Evolutionary conservation across 2,329 filamentous ascomycete species (phyloP).

Genomic region (Drechslerella stenobrocha): DNA sequence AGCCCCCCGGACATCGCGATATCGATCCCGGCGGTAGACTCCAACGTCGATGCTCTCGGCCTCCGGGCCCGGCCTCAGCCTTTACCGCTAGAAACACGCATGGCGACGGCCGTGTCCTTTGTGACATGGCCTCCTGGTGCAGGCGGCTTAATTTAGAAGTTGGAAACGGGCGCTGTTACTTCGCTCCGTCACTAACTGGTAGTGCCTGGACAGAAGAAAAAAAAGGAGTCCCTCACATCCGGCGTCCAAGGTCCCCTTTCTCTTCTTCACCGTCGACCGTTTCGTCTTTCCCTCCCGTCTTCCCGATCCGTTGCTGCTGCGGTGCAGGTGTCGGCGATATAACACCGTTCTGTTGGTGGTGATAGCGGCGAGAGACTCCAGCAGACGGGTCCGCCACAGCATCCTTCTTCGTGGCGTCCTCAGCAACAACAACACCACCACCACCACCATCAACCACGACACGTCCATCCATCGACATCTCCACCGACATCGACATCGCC

Average conservation of each 20-base stretch:
- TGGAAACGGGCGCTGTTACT: slow-evolving; percentile 6
- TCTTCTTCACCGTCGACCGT: neutral
- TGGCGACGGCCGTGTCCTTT: neutral
- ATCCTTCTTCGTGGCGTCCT: no score
- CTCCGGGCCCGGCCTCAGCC: neutral
- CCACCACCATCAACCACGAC: neutral
- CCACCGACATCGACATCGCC: neutral
- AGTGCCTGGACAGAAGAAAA: neutral
- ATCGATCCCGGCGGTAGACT: no score
- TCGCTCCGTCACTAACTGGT: slow-evolving; percentile 2
- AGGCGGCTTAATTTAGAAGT: slow-evolving; percentile 1
- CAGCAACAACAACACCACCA: no score
- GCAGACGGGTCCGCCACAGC: no score
- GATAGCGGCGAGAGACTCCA: no score
- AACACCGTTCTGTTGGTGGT: no score
- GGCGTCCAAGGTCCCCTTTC: neutral
- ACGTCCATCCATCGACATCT: neutral
- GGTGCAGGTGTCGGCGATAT: neutral
- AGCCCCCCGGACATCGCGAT: no score
- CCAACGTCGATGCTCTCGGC: no score
- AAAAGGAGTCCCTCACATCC: neutral
- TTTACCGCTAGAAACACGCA: neutral
- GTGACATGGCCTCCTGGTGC: neutral
- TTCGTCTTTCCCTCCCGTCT: neutral
- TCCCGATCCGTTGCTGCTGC: neutral